phyloP scores from a whole-genome alignment of 2,329 filamentous ascomycete species.

The Penicillium polonicum region DNA sequence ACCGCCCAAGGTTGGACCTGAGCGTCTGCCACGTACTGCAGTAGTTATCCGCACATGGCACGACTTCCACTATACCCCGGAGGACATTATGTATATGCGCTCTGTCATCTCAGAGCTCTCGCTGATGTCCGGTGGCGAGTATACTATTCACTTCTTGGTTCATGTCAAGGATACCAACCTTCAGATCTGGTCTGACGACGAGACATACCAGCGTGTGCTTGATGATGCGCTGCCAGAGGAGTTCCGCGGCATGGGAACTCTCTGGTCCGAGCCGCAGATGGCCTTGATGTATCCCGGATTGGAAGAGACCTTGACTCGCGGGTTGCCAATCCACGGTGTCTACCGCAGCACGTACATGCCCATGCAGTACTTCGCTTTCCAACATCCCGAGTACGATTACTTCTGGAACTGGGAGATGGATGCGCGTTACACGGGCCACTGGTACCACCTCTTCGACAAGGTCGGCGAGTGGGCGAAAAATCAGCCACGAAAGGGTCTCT shows the following conservation, averaged over 20 bases:
- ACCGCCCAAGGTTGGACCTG: conserved; percentile 20
- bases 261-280: conserved; percentile 97
- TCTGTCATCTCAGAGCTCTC: conserved; percentile 77
- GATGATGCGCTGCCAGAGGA: conserved; percentile 70
- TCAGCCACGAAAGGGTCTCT: conserved; percentile 76
- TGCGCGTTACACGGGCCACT: conserved; percentile 73
- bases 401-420: conserved; percentile 91
- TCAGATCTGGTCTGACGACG: conserved; percentile 78
- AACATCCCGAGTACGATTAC: conserved; percentile 75
- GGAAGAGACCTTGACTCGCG: conserved; percentile 69
- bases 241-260: conserved; percentile 81
- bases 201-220: conserved; percentile 71
- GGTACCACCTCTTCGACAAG: conserved; percentile 75
- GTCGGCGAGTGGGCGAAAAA: conserved; percentile 66
- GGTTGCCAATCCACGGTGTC: conserved; percentile 82
- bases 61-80: conserved; percentile 73
- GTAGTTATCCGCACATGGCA: conserved; percentile 78
- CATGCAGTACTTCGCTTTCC: conserved; percentile 85
- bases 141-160: conserved; percentile 77
- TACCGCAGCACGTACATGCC: conserved; percentile 94
- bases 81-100: conserved; percentile 77
- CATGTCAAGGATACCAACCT: conserved; percentile 78
- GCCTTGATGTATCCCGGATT: conserved; percentile 83
- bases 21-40: conserved; percentile 59
- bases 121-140: conserved; percentile 76